phyloP scores from a whole-genome alignment of 2,329 filamentous ascomycete species.

The Aspergillus unguis region DNA sequence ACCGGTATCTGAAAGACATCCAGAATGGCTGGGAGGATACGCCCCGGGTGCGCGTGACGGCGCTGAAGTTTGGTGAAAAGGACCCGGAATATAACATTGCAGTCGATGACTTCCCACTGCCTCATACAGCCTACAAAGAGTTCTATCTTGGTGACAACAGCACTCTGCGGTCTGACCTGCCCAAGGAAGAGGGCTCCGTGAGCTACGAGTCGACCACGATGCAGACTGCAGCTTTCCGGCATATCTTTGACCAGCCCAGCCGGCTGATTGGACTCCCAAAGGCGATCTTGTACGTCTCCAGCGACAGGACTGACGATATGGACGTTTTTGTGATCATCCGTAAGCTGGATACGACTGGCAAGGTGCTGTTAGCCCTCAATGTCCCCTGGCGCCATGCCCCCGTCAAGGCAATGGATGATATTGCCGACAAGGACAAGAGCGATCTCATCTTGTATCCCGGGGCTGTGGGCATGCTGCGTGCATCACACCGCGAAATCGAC shows the following conservation, averaged over 20 bases:
- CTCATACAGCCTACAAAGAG: neutral
- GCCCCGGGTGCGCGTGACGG: neutral
- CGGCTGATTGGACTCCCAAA: too few relatives aligned
- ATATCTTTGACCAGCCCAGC: too few relatives aligned
- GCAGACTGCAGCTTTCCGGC: too few relatives aligned
- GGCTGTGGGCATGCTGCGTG: conserved; percentile 4
- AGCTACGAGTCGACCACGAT: too few relatives aligned
- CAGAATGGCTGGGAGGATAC: neutral
- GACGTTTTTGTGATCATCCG: neutral
- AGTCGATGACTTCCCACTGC: neutral
- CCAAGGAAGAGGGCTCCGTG: too few relatives aligned
- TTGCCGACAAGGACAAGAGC: neutral
- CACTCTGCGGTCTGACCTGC: neutral
- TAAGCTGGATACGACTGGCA: neutral
- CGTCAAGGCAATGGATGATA: neutral
- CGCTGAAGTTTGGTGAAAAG: neutral
- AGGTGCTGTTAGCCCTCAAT: neutral
- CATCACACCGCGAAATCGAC: conserved; percentile 10
- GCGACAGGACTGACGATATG: neutral
- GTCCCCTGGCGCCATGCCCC: neutral
- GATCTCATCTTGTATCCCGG: conserved; percentile 3
- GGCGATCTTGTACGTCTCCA: too few relatives aligned
- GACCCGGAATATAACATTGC: neutral
- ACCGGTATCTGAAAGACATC: neutral
- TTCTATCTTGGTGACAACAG: neutral